phyloP scores from a whole-genome alignment of 208 protist genomes.

The Sergeia podlipaevii region DNA sequence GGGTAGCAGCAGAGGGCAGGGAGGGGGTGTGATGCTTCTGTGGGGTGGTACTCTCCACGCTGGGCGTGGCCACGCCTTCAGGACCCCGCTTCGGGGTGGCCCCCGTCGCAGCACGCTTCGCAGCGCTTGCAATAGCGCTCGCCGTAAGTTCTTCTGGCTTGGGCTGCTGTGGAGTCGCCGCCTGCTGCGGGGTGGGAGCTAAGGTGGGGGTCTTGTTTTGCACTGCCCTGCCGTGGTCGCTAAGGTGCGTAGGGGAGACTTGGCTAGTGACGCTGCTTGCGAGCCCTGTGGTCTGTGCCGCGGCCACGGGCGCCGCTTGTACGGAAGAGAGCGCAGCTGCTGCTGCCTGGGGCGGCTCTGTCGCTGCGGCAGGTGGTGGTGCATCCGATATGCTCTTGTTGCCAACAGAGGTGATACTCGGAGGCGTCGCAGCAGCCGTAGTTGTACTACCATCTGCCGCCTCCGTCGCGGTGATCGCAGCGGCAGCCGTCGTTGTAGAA shows the following conservation, averaged over 20 bases:
- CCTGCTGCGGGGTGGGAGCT: neutral
- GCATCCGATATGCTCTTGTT: neutral
- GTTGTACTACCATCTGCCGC: neutral
- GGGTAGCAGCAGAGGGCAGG: too few relatives aligned
- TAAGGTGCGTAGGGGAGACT: neutral
- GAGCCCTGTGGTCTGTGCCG: constrained; percentile 4
- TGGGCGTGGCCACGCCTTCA: too few relatives aligned
- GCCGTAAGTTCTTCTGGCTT: neutral
- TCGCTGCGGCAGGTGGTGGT: neutral
- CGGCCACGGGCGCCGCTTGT: constrained; percentile 4
- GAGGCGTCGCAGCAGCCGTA: neutral
- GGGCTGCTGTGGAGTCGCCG: neutral
- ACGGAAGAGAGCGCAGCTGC: neutral
- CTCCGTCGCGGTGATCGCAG: constrained; percentile 4
- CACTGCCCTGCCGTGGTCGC: too few relatives aligned
- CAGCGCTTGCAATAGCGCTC: neutral
- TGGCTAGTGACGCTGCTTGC: neutral
- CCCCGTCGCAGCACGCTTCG: neutral
- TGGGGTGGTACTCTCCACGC: too few relatives aligned
- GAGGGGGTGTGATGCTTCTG: too few relatives aligned
- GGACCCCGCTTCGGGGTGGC: too few relatives aligned
- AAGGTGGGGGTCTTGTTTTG: neutral
- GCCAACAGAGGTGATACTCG: constrained; percentile 1
- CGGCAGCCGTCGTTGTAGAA: constrained; percentile 15
- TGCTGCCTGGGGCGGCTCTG: neutral